phyloP scores from a whole-genome alignment of 495 filamentous ascomycete species.

The Evernia prunastri region DNA sequence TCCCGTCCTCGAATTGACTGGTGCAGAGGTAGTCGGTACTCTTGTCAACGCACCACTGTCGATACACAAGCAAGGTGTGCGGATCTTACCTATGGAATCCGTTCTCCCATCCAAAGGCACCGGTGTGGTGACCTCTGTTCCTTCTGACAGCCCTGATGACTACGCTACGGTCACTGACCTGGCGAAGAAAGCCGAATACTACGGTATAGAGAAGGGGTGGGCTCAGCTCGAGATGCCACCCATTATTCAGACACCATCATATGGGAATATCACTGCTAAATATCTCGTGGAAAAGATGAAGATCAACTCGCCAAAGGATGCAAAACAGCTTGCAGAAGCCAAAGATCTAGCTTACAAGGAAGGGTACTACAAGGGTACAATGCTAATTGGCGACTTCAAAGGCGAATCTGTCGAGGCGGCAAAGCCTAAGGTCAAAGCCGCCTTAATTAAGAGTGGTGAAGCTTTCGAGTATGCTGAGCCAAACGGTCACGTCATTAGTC shows the following conservation, averaged over 20 bases:
- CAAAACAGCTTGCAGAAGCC: constrained; percentile 80
- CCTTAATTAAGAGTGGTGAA: constrained; percentile 69
- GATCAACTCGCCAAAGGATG: constrained; percentile 92
- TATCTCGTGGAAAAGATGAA: constrained; percentile 86
- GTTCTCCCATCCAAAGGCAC: constrained; percentile 91
- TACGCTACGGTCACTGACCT: constrained; percentile 84
- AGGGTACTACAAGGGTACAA: constrained; percentile 93
- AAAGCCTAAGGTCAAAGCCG: constrained; percentile 77
- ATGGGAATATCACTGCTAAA: constrained; percentile 76
- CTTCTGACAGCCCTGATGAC: constrained; percentile 92
- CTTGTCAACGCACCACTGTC: constrained; percentile 83
- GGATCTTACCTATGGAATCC: constrained; percentile 90
- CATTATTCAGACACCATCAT: constrained; percentile 85
- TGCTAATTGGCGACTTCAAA: constrained; percentile 84
- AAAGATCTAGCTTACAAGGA: constrained; percentile 97
- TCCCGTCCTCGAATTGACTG: constrained; percentile 56
- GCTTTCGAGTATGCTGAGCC: constrained; percentile 93
- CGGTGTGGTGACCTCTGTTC: constrained; percentile 91
- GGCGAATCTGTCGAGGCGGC: constrained; percentile 77
- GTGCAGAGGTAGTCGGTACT: constrained; percentile 78
- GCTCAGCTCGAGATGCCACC: constrained; percentile 78
- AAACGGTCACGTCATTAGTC: constrained; percentile 75
- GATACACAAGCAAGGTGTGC: constrained; percentile 73
- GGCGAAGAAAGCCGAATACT: constrained; percentile 94
- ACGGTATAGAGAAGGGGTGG: constrained; percentile 96